Conservation (phyloP, 495 filamentous ascomycete genomes). For the Neurospora cerealis region DNA sequence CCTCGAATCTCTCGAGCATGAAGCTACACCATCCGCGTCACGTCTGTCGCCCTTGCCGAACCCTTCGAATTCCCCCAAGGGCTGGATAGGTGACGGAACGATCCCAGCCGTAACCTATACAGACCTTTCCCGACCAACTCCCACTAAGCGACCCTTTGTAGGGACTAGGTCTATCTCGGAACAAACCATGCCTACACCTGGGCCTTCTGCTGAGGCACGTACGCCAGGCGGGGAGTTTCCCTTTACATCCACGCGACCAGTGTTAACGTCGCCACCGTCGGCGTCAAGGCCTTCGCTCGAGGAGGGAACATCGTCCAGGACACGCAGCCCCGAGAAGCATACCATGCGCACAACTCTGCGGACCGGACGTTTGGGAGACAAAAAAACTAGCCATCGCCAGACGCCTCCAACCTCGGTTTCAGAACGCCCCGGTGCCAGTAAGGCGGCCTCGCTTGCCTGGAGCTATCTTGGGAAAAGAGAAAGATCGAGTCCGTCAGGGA, state of each 20-base stretch:
- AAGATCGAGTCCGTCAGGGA: conserved; percentile 1
- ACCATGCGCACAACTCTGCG: conserved; percentile 79
- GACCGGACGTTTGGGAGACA: conserved; percentile 47
- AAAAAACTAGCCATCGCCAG: conserved; percentile 40
- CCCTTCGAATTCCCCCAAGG: conserved; percentile 12
- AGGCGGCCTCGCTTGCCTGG: conserved; percentile 86
- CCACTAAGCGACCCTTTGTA: conserved; percentile 50
- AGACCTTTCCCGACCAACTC: conserved; percentile 61
- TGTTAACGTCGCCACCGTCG: not conserved
- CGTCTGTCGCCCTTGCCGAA: not conserved
- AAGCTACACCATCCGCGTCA: conserved; percentile 1
- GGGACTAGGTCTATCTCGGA: conserved; percentile 45
- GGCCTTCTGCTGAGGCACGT: conserved; percentile 9
- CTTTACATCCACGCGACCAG: not conserved
- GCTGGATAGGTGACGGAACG: conserved; percentile 70
- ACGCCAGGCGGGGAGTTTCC: not conserved
- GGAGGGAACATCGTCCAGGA: conserved; percentile 42
- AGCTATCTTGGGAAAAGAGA: conserved; percentile 31
- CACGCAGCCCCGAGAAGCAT: conserved; percentile 74
- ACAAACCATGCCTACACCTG: conserved; percentile 11
- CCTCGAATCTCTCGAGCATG: conserved; percentile 41
- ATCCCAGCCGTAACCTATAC: conserved; percentile 69
- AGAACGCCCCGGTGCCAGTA: conserved; percentile 53
- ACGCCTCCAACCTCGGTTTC: conserved; percentile 12
- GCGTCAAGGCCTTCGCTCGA: conserved; percentile 16